Evolutionary conservation across 306 rosid genomes (phyloP).

Genomic region (Malus sieversii): DNA sequence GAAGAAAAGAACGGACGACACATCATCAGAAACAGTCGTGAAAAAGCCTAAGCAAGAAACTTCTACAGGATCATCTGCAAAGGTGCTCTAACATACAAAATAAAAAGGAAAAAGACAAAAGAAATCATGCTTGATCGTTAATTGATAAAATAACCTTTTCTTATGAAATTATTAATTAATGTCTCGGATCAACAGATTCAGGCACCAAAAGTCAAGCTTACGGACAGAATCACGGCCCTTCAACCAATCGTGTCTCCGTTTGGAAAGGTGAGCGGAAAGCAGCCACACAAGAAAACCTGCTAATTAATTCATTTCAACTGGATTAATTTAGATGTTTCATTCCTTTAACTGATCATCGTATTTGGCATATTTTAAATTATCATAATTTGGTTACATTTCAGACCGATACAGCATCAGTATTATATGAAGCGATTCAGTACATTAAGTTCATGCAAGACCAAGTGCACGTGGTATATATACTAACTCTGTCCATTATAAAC

Average conservation of each 20-base stretch:
- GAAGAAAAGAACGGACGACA: constrained; percentile 81
- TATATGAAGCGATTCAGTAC: constrained; percentile 79
- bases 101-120: not conserved
- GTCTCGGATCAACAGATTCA: constrained; percentile 36
- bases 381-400: constrained; percentile 24
- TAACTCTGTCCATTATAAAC: not conserved
- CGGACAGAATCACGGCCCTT: constrained; percentile 77
- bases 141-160: not conserved
- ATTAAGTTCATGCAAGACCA: constrained; percentile 87
- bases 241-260: constrained; percentile 98
- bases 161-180: not conserved
- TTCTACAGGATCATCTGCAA: constrained; percentile 38
- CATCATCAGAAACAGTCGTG: constrained; percentile 45
- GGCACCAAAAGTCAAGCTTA: constrained; percentile 90
- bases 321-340: not conserved
- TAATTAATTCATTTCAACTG: not conserved
- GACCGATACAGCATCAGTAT: constrained; percentile 97
- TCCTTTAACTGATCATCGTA: not conserved
- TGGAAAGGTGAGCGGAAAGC: constrained; percentile 64
- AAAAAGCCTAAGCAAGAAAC: constrained; percentile 70
- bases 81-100: constrained; percentile 37
- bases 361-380: not conserved
- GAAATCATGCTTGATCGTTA: not conserved
- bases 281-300: constrained; percentile 8
- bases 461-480: constrained; percentile 50